A percentile compares a stretch with the other conserved stretches of the same genome.
Conservation (phyloP, 495 filamentous ascomycete genomes). For the Evernia prunastri region DNA sequence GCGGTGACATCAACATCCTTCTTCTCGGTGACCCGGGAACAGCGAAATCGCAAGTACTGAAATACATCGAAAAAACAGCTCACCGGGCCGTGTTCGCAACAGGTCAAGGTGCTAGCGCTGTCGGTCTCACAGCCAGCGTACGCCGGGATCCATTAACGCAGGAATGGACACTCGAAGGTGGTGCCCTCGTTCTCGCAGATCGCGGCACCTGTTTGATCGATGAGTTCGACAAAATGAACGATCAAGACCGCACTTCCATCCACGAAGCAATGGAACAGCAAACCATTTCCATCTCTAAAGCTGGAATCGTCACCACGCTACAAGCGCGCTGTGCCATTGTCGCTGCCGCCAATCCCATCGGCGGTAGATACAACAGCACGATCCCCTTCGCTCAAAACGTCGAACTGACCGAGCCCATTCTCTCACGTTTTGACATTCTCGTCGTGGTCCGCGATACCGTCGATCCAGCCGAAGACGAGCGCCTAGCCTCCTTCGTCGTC, state of each 20-base stretch:
- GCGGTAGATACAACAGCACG: slow-evolving; percentile 93
- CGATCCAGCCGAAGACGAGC: slow-evolving; percentile 92
- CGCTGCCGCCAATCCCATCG: slow-evolving; percentile 93
- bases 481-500: slow-evolving; percentile 91
- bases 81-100: slow-evolving; percentile 97
- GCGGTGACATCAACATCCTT: slow-evolving; percentile 97
- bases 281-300: slow-evolving; percentile 99
- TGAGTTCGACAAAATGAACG: slow-evolving; percentile 99
- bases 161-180: slow-evolving; percentile 98
- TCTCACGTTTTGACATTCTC: slow-evolving; percentile 98
- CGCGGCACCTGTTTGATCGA: slow-evolving; percentile 95
- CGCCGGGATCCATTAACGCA: slow-evolving; percentile 91
- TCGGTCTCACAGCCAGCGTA: slow-evolving; percentile 96
- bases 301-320: slow-evolving; percentile 94
- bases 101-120: slow-evolving; percentile 92
- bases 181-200: slow-evolving; percentile 91
- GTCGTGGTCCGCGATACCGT: slow-evolving; percentile 96
- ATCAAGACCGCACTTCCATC: slow-evolving; percentile 95
- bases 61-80: slow-evolving; percentile 96
- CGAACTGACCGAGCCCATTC: slow-evolving; percentile 91
- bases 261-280: slow-evolving; percentile 99
- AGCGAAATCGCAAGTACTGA: slow-evolving; percentile 95
- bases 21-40: slow-evolving; percentile 97
- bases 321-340: slow-evolving; percentile 98
- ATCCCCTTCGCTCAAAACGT: slow-evolving; percentile 94